Base-by-base conservation (phyloP, 306 rosid species). In the Neltuma alba region DNA sequence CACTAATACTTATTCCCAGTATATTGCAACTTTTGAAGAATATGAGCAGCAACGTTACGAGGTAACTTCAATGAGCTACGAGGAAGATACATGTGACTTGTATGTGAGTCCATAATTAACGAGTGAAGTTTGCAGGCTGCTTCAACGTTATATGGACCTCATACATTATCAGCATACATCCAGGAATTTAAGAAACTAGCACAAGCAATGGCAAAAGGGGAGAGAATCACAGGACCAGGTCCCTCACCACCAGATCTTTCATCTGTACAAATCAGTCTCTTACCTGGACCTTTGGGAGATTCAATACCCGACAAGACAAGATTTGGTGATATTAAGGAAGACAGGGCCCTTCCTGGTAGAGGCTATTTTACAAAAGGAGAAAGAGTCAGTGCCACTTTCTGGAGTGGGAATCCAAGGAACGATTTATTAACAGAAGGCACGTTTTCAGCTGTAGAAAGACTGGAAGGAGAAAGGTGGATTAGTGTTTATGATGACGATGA, bases 141-240 rank as follows among this genome's bases (percentile, higher is more conserved):
- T 83, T 94, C 97, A 36, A 90, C 98, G 3, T 87, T 94, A 28
- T 92, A 90, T 47, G 98, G 97, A 81, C 98, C 94, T 79, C 90
- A 94, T 72, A 92, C 97, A 25, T 80, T 92, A 73, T 92, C 97
- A 75, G 93, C 98, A 67, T 90, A 89, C 84, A 85, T 92, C 36
- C 96, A 94, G 86, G 96, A 94, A 76, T 94, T 92, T 62, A 85
- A 90, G 75, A 92, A 91, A 87, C 73, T 89, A 70, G 97, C 98
- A 23, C 73, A 18, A 57, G 89, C 91, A 79, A 89, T 94, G 90
- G 94, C 92, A 6, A 79, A 81, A 72, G 96, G 91, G 1, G 83
- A 88, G 44, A 70, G 61, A 20, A 40, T 82, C 54, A 61, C 45
- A 9, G 65, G 9, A 57, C 76, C 74, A 60, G 89, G 90, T 68